phyloP scores from a whole-genome alignment of 495 filamentous ascomycete species.

The Cenococcum geophilum region DNA sequence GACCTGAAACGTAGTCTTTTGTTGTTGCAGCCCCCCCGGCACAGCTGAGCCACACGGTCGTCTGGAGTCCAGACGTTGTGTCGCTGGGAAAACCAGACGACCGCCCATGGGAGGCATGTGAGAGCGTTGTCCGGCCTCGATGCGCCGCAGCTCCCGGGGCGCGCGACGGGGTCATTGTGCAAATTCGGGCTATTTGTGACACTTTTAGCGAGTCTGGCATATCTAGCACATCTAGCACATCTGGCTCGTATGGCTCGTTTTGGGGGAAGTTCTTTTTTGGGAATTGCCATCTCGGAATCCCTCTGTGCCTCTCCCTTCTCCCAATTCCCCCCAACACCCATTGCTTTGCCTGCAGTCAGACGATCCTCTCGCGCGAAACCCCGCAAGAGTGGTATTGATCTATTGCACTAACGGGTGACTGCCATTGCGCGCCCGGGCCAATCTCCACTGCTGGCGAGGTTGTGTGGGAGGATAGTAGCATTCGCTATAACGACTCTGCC shows the following conservation, averaged over 20 bases:
- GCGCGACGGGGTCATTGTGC: too few relatives aligned
- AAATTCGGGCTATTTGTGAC: too few relatives aligned
- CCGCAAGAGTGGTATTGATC: not conserved
- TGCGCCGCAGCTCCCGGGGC: too few relatives aligned
- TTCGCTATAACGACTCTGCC: not conserved
- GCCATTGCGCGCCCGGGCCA: conserved; percentile 1
- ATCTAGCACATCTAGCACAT: too few relatives aligned
- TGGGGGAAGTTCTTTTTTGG: too few relatives aligned
- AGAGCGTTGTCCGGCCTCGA: not conserved
- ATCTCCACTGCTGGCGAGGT: not conserved
- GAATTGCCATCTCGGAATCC: too few relatives aligned
- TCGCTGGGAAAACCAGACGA: too few relatives aligned
- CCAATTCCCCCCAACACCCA: not conserved
- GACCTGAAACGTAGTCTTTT: not conserved
- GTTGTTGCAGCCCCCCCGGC: not conserved
- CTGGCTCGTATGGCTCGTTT: too few relatives aligned
- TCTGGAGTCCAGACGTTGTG: not conserved
- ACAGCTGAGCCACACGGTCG: conserved; percentile 5
- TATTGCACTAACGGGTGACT: not conserved
- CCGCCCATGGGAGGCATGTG: too few relatives aligned
- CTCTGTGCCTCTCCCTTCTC: not conserved
- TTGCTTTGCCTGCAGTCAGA: not conserved
- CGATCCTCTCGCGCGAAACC: not conserved
- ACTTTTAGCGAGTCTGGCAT: too few relatives aligned
- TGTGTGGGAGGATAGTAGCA: not conserved